phyloP scores from a whole-genome alignment of 2,329 filamentous ascomycete genomes.

The Trichoderma atrobrunneum region DNA sequence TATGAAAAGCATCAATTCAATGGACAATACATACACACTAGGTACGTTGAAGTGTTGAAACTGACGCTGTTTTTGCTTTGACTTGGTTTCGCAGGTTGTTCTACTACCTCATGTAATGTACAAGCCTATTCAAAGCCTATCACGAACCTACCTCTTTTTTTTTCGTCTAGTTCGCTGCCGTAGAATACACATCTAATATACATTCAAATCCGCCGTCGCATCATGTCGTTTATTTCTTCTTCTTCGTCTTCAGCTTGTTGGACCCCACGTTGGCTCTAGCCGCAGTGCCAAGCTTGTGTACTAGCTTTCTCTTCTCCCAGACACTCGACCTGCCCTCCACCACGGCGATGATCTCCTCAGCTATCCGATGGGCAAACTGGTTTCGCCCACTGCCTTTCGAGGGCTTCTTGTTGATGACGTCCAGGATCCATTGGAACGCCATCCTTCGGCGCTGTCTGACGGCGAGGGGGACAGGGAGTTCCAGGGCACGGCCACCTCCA shows the following conservation, averaged over 20 bases:
- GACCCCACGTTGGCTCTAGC: constrained; percentile 68
- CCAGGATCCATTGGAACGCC: constrained; percentile 87
- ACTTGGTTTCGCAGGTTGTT: background rate
- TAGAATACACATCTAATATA: constrained; percentile 18
- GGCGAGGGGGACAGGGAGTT: constrained; percentile 74
- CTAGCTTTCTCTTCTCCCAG: constrained; percentile 75
- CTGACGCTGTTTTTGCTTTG: background rate
- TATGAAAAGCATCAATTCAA: background rate
- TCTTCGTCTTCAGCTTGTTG: constrained; percentile 37
- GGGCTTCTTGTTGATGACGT: constrained; percentile 74
- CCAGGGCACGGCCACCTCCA: constrained; percentile 81
- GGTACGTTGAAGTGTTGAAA: background rate
- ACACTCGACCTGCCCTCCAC: constrained; percentile 79
- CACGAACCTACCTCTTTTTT: background rate
- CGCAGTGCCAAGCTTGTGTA: constrained; percentile 79
- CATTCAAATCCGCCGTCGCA: constrained; percentile 1
- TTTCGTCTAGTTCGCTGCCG: background rate
- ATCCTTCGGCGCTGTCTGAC: constrained; percentile 72
- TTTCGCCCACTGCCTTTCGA: constrained; percentile 68
- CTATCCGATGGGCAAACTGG: constrained; percentile 74
- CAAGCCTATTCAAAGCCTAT: background rate
- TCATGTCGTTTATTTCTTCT: constrained; percentile 31
- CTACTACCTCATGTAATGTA: background rate
- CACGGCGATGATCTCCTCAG: constrained; percentile 81
- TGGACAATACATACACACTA: background rate